Conservation (phyloP, 495 filamentous ascomycete species). For the Cercophora samala region DNA sequence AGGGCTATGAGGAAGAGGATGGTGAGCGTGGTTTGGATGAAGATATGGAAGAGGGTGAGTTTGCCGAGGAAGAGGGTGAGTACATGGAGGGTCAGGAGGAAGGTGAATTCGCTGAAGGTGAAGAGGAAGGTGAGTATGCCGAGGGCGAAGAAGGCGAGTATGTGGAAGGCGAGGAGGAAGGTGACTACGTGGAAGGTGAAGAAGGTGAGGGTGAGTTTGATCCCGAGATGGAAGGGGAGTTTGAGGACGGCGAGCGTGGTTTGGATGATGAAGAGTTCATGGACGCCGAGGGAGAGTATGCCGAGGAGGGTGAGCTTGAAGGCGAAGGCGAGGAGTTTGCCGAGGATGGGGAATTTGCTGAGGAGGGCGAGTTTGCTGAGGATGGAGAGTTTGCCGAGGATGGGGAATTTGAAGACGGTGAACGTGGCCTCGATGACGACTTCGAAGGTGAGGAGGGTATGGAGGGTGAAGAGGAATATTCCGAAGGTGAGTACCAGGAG, state of each 20-base stretch:
- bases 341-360: background rate
- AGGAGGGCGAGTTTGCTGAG: background rate
- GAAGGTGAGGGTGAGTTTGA: background rate
- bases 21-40: constrained; percentile 5
- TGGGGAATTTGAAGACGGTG: background rate
- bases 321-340: background rate
- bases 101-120: constrained; percentile 1
- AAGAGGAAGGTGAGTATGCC: constrained; percentile 6
- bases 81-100: background rate
- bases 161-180: constrained; percentile 6
- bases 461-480: background rate
- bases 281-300: background rate
- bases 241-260: constrained; percentile 1
- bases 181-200: background rate
- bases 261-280: background rate
- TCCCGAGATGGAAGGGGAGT: background rate
- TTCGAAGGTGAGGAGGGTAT: background rate
- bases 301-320: background rate
- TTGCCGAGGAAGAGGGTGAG: constrained; percentile 8
- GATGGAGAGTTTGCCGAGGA: background rate
- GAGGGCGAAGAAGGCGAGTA: background rate
- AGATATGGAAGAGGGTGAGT: background rate
- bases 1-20: constrained; percentile 6
- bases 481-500: background rate
- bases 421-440: background rate